Evolutionary conservation across 83 land plant species (phyloP), one percentile per base, ranked within the genome.

Genomic region (Picea mariana): DNA sequence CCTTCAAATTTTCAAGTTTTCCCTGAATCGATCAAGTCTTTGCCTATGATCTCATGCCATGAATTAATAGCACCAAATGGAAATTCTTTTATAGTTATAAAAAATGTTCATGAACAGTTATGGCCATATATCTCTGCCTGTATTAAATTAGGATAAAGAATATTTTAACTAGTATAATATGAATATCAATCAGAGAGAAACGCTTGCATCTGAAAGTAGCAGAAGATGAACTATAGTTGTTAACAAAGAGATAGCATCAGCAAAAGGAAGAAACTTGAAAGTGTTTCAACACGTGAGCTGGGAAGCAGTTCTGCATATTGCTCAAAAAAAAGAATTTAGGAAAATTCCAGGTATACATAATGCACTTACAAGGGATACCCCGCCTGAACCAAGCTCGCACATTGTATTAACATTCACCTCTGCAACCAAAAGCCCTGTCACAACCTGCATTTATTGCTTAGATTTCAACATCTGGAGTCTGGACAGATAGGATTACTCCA

Each of bases 381-480:
- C 99, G 61, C 98, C 98, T 67, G 98, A 97, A 55, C 99, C 99
- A 62, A 97, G 90, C 79, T 97, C 99, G 77, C 98, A 97, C 99
- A 97, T 97, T 31, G 99, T 97, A 72, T 90, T 97, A 24, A 97
- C 95, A 84, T 97, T 97, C 31, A 97, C 99, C 86, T 97, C 99
- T 75, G 99, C 99, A 80, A 97, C 86, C 24, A 97, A 89, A 84
- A 97, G 83, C 59, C 99, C 99, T 79, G 96, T 95, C 64, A 87
- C 94, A 75, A 93, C 99, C 99, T 97, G 89, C 91, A 86, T 47
- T 76, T 9, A 16, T 52, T 58, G 9, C 23, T 26, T 69, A 9
- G 31, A 52, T 13, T 62, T 26, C 31, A 49, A 85, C 61, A 17
- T 15, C 44, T 59, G 20, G 20, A 84, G 21, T 9, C 17, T 23